phyloP scores from a whole-genome alignment of 305 asterid species.

The Fraxinus dipetala region DNA sequence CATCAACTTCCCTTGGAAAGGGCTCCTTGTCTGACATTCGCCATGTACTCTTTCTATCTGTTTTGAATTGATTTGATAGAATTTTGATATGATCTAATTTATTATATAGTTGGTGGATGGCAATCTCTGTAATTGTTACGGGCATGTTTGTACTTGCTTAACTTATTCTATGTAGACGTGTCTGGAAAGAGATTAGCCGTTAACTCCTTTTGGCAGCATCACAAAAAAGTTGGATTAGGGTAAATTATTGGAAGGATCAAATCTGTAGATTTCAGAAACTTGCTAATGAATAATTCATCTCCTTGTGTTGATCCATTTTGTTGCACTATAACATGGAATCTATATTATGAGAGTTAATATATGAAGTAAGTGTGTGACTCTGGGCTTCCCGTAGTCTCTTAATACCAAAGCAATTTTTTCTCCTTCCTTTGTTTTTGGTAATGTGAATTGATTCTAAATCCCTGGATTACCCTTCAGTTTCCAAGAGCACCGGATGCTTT shows the following conservation, averaged over 20 bases:
- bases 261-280: background rate
- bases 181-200: background rate
- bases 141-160: background rate
- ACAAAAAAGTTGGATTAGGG: background rate
- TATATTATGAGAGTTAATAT: background rate
- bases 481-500: background rate
- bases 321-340: background rate
- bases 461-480: background rate
- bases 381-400: background rate
- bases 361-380: background rate
- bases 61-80: conserved; percentile 10
- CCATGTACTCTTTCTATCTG: conserved; percentile 52
- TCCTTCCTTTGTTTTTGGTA: background rate
- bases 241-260: background rate
- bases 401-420: background rate
- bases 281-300: background rate
- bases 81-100: background rate
- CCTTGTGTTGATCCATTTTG: background rate
- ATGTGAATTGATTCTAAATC: background rate
- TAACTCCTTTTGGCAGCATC: background rate
- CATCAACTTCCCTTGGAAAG: conserved; percentile 88
- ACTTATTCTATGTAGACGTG: background rate
- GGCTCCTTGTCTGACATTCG: conserved; percentile 92
- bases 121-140: background rate
- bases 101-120: background rate